phyloP scores from a whole-genome alignment of 176 grass and related monocot species.

The Puccinellia tenuiflora region DNA sequence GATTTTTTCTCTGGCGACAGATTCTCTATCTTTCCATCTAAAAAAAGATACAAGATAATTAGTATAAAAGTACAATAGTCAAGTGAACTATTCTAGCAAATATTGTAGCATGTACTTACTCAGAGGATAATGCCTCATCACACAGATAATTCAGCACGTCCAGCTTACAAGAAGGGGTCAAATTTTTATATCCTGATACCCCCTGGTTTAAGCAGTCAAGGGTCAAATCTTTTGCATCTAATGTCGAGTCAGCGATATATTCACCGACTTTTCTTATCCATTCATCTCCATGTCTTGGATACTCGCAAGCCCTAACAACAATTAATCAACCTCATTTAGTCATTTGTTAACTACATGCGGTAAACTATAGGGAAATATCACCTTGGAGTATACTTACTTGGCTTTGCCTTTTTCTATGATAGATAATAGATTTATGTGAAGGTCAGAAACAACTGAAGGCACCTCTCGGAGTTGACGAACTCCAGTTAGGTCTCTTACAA shows the following conservation, averaged over 20 bases:
- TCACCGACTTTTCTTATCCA: conserved; percentile 47
- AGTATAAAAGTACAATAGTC: neutral
- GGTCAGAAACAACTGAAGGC: conserved; percentile 41
- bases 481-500: conserved; percentile 65
- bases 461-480: conserved; percentile 37
- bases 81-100: conserved; percentile 5
- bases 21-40: conserved; percentile 54
- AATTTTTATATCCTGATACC: conserved; percentile 51
- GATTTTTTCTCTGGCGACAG: conserved; percentile 33
- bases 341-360: neutral
- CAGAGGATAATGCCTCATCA: conserved; percentile 57
- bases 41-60: conserved; percentile 8
- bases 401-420: conserved; percentile 48
- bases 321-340: conserved; percentile 16
- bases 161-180: conserved; percentile 55
- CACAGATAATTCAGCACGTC: conserved; percentile 73
- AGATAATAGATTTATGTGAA: conserved; percentile 71
- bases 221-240: conserved; percentile 29
- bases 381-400: conserved; percentile 35
- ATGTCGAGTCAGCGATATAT: conserved; percentile 40
- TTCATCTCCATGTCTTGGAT: conserved; percentile 43
- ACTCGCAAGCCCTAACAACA: conserved; percentile 37
- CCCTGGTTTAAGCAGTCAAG: conserved; percentile 43
- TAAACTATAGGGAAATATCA: conserved; percentile 6
- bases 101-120: conserved; percentile 47